phyloP scores from a whole-genome alignment of 306 rosid genomes.

The Trifolium subterraneum region DNA sequence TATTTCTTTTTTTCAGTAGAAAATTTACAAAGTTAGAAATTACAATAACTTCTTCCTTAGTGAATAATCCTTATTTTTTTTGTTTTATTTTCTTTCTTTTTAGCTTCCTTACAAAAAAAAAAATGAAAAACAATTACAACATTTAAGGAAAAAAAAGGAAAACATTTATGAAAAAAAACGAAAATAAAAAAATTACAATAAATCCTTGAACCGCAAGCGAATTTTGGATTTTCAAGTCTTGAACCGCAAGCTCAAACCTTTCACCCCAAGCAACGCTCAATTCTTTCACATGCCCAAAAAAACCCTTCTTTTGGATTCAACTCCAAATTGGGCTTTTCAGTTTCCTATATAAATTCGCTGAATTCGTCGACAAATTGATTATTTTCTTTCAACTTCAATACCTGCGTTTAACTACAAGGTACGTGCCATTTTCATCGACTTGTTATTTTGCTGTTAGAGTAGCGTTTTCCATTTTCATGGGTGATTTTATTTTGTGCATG shows the following conservation, averaged over 20 bases:
- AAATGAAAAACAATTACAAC: too few species aligned
- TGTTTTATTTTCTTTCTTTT: too few species aligned
- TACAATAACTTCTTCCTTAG: too few species aligned
- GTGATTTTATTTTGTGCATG: neutral
- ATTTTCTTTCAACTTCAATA: neutral
- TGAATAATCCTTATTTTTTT: too few species aligned
- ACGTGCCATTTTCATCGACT: neutral
- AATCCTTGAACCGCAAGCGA: neutral
- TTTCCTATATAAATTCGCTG: neutral
- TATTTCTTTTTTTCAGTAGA: too few species aligned
- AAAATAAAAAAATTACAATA: too few species aligned
- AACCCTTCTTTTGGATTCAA: neutral
- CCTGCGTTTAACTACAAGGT: neutral
- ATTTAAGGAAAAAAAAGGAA: too few species aligned
- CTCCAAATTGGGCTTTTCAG: neutral
- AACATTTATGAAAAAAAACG: too few species aligned
- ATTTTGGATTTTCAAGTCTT: neutral
- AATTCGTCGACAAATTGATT: neutral
- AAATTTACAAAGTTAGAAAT: too few species aligned
- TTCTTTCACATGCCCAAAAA: neutral
- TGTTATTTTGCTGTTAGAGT: too few species aligned
- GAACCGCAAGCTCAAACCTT: neutral
- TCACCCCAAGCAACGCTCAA: neutral
- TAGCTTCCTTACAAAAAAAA: too few species aligned
- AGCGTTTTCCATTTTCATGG: neutral